phyloP scores from a whole-genome alignment of 1,139 yeast species.

The Magnusiomyces sp. region DNA sequence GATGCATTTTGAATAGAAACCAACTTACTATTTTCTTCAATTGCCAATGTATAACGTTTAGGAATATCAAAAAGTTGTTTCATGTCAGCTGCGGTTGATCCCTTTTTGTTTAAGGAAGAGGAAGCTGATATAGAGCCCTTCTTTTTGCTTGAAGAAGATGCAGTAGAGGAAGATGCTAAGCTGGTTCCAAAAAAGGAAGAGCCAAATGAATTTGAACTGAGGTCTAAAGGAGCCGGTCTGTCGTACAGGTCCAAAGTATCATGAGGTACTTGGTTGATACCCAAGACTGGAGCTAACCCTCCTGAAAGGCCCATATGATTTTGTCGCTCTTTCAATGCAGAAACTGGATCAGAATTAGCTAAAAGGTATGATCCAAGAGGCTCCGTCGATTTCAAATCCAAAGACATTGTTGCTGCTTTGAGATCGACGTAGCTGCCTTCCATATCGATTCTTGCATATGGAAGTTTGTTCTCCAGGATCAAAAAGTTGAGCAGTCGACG shows the following conservation, averaged over 20 bases:
- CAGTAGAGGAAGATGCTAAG: not conserved
- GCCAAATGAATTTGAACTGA: not conserved
- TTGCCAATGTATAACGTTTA: not conserved
- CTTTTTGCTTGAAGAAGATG: not conserved
- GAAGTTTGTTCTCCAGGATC: constrained; percentile 40
- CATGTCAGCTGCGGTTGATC: not conserved
- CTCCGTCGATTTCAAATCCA: not conserved
- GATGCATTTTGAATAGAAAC: not conserved
- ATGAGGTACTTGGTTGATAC: not conserved
- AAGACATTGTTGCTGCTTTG: not conserved
- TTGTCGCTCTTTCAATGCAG: too few species aligned
- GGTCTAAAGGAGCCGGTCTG: not conserved
- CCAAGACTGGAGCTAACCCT: not conserved
- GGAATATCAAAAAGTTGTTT: not conserved
- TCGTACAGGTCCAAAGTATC: not conserved
- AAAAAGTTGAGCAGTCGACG: constrained; percentile 38
- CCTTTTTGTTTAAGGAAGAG: too few species aligned
- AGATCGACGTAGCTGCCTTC: constrained; percentile 6
- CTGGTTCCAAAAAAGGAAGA: too few species aligned
- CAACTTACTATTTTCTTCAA: not conserved
- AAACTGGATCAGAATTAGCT: too few species aligned
- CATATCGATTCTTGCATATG: constrained; percentile 39
- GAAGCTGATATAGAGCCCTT: too few species aligned
- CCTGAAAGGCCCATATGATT: too few species aligned
- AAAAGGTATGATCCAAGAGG: too few species aligned